Base-by-base conservation (phyloP, 2,329 filamentous ascomycete species). In the Ploettnerulaceae sp. region DNA sequence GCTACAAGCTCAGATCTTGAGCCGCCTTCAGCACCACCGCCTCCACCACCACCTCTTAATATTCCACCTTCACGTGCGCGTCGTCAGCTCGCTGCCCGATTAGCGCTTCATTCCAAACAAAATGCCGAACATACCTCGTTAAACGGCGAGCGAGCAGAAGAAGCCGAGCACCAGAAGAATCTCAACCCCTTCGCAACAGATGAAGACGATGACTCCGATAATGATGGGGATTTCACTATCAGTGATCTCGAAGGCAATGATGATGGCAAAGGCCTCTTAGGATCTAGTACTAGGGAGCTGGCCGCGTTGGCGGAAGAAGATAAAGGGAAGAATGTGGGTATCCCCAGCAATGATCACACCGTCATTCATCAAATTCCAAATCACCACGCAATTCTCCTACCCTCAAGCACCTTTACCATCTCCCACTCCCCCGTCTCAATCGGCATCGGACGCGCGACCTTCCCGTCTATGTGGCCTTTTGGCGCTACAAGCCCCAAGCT, bases 21-120 rank as follows among this genome's bases (percentile, higher is more conserved):
- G 47, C 78, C 76, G 36, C 79, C 76, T 2, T 79, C 77, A 9
- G 74, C 78, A 5, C 78, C 79, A 2, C 79, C 78, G 2, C 76
- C 79, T 1, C 84, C 84, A n/a, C 86, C 81, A 17, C 83, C 86
- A 24, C 88, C 89, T 9, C 73, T 95, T 60, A 93, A 91, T 64
- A 82, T 91, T 26, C 83, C 86, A 1, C 90, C 91, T 2, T 94
- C 89, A 6, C 81, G 91, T 42, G 91, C 91, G 6, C 81, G 91
- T 40, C 76, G 89, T 45, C 89, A 95, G 66, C 77, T 97, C n/a
- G 90, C 89, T n/a, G 86, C 87, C 9, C 81, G 90, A 9, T 75
- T 97, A 60, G 79, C 87, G 2, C 79, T 85, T 67, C 85, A 88
- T 55, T 79, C 82, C 56, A 84, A 87, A 65, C 79, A 80, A 55